Base-by-base conservation (phyloP, 805 yeast species). In the Schwanniomyces vanrijiae region DNA sequence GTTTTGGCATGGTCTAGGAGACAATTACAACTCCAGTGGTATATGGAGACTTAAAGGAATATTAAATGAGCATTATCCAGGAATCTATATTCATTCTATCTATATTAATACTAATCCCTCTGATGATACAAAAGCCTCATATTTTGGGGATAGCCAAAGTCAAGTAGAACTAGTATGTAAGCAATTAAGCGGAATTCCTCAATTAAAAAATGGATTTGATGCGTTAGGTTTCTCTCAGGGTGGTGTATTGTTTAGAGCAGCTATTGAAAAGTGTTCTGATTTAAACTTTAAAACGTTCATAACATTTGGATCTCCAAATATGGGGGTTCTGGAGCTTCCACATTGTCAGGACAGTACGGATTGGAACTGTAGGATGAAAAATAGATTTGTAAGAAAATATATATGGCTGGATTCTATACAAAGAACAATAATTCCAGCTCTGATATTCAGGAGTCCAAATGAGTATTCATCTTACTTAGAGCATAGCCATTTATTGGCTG, bases 1-100 rank as follows among this genome's bases (percentile, higher is more conserved):
- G 2, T 59, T 88, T 35, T 88, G 95, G 95, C 96, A 88, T 56
- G 96, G 96, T 0, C 73, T 88, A 64, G 94, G 95, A 0, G 96
- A 88, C 60, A 75, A 78, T 9, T 87, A 82, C 59, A 77, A 84
- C 57, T 81, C 90, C 0, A 61, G 75, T 0, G 80, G 86, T 0
- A 80, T 86, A 73, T 67, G 64, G 25, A 62, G 71, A n/a, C 78
- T 77, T 1, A 63, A 66, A 4, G 70, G 69, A 0, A 47, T 77
- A 1, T 65, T 86, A 6, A 56, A 67, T 16, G 65, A 69, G 6
- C 60, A 65, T 2, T 61, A 76, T 42, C 90, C 90, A 0, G 78
- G 68, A 0, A 61, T 77, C 0, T 73, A 63, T 43, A 73, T 84
- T 1, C 81, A 83, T 58, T 76, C 87, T 0, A 71, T 88, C 0